Evolutionary conservation across 192 early-diverging fungal genomes (phyloP), one percentile per base, ranked within the genome.

Genomic region (Backusella tarrabulga): DNA sequence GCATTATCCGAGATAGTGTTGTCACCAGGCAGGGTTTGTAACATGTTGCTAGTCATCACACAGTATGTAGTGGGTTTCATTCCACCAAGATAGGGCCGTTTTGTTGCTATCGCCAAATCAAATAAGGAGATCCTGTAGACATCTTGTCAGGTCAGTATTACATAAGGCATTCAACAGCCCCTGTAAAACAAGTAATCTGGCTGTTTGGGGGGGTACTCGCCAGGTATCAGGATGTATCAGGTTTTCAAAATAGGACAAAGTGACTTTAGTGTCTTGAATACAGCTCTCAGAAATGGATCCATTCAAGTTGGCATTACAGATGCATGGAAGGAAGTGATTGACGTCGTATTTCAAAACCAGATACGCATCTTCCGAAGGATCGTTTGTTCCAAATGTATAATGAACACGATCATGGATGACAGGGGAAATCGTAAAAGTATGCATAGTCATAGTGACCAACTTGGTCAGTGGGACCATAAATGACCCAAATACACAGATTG

Each of bases 41-140:
- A 46, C 0, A 87, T 73, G 35, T 83, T 77, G 3, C 78, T 50
- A 83, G 84, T 36, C 86, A 86, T 87, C 88, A 90, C 11, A 87
- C 79, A 6, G 77, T 72, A 68, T 87, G 88, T 66, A 83, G 76
- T 29, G 77, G 78, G 40, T 74, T 79, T 3, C 63, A 75, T 63
- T 80, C 81, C 12, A 79, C 60, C 14, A 35, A 77, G 1, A 23
- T 32, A 9, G 76, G 36, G 5, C 79, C 80, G 12, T 76, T 80
- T 32, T 77, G 29, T 29, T 29, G 1, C 29, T 79, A 9, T 41
- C 19, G 23, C 79, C 83, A 40, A 84, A 60, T 9, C 74, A 70
- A 29, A 82, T 34, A 40, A 82, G 63, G 41, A 82, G 50, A 71
- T 75, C 72, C 26, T 85, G 80, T 34, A 88, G 71, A 32, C 71